Evolutionary conservation across 192 early-diverging fungal genomes (phyloP).

Genomic region (Thamnidium elegans): DNA sequence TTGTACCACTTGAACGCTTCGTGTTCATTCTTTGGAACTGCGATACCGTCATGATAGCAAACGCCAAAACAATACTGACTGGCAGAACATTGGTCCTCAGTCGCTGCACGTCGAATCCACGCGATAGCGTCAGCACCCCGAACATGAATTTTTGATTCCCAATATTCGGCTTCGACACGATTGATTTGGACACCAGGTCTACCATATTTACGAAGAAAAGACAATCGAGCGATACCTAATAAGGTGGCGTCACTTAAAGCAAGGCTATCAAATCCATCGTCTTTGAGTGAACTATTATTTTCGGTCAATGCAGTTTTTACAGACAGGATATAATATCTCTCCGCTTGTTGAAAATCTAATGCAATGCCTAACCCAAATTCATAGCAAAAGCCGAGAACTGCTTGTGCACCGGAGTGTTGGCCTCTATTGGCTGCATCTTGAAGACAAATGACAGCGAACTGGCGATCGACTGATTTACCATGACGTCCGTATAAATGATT

Average conservation of each 20-base stretch:
- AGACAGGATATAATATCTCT: conserved; percentile 64
- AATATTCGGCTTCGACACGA: conserved; percentile 76
- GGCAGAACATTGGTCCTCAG: conserved; percentile 50
- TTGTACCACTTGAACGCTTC: conserved; percentile 76
- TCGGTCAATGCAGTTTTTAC: conserved; percentile 30
- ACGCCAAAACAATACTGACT: conserved; percentile 67
- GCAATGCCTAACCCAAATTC: conserved; percentile 79
- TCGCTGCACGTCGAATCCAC: conserved; percentile 66
- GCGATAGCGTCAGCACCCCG: conserved; percentile 52
- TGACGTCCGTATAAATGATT: conserved; percentile 26
- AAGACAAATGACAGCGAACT: conserved; percentile 14
- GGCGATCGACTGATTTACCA: conserved; percentile 18
- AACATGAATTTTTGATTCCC: conserved; percentile 59
- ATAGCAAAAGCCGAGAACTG: conserved; percentile 77
- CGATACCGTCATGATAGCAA: conserved; percentile 79
- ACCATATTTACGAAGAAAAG: conserved; percentile 79
- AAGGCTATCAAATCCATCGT: background rate
- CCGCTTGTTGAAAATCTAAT: conserved; percentile 60
- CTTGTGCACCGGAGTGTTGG: conserved; percentile 49
- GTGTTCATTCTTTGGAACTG: conserved; percentile 57
- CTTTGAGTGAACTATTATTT: background rate
- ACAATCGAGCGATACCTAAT: conserved; percentile 62
- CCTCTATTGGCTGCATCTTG: conserved; percentile 38
- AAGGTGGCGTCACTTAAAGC: conserved; percentile 40
- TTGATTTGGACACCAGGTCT: conserved; percentile 76